Conservation (phyloP, 495 filamentous ascomycete genomes). For the Hyaloscypha finlandica region DNA sequence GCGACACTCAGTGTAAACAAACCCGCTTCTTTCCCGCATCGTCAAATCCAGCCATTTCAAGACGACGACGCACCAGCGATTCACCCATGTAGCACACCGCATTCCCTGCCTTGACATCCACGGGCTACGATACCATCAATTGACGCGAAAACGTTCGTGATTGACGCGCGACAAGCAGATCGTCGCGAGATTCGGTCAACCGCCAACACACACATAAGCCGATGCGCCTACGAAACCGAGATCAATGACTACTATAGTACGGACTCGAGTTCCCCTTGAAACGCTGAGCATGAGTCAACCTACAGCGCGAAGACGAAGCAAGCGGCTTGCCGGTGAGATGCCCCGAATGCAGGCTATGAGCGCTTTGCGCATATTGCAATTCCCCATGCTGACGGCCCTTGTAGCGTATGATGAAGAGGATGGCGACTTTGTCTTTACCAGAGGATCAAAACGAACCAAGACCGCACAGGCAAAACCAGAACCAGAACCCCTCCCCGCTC, state of each 20-base stretch:
- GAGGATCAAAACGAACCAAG: constrained; percentile 53
- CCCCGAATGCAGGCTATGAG: background rate
- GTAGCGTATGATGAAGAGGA: constrained; percentile 65
- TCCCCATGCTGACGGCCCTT: constrained; percentile 23
- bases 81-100: constrained; percentile 6
- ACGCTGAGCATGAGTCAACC: constrained; percentile 61
- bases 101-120: background rate
- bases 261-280: constrained; percentile 58
- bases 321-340: constrained; percentile 55
- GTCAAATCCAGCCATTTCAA: constrained; percentile 16
- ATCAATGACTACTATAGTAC: constrained; percentile 65
- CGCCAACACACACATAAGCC: constrained; percentile 9
- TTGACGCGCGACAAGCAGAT: constrained; percentile 15
- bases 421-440: constrained; percentile 64
- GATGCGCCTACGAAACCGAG: constrained; percentile 26
- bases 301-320: constrained; percentile 52
- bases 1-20: constrained; percentile 27
- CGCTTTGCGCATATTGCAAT: background rate
- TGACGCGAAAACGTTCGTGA: constrained; percentile 22
- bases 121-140: constrained; percentile 15
- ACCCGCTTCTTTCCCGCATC: constrained; percentile 16
- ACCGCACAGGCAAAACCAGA: constrained; percentile 42
- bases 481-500: constrained; percentile 27
- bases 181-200: constrained; percentile 11
- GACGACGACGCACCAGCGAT: constrained; percentile 21